Evolutionary conservation across 768 basidiomycete genomes (phyloP).

Genomic region (Lactifluus volemus): DNA sequence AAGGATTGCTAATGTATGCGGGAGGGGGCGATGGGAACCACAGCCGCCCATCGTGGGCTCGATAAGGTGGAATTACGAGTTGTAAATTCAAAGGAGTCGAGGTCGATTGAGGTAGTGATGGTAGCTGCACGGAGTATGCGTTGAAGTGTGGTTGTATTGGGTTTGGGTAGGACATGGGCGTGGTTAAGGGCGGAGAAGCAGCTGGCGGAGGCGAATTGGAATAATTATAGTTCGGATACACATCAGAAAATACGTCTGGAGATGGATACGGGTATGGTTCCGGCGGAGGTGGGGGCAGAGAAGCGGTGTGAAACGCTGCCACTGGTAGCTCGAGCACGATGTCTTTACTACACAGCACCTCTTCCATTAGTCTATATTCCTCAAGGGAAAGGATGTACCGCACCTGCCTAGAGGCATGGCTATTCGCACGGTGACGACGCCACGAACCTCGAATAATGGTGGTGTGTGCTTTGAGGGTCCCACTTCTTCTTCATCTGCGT

Average conservation of each 20-base stretch:
- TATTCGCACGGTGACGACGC: slow-evolving; percentile 52
- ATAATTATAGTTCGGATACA: slow-evolving; percentile 6
- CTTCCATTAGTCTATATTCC: not conserved
- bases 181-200: slow-evolving; percentile 13
- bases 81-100: slow-evolving; percentile 31
- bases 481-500: slow-evolving; percentile 31
- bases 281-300: slow-evolving; percentile 36
- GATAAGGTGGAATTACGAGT: slow-evolving; percentile 20
- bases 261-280: slow-evolving; percentile 12
- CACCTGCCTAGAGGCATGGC: slow-evolving; percentile 71
- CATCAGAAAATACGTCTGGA: not conserved
- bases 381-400: slow-evolving; percentile 6
- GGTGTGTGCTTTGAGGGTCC: not conserved
- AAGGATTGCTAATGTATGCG: not conserved
- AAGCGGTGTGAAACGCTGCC: slow-evolving; percentile 53
- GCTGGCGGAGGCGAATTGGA: slow-evolving; percentile 19
- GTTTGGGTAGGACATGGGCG: slow-evolving; percentile 22
- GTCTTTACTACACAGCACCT: slow-evolving; percentile 48
- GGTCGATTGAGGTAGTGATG: slow-evolving; percentile 29
- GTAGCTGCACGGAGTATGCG: slow-evolving; percentile 23
- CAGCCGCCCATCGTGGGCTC: slow-evolving; percentile 26
- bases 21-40: slow-evolving; percentile 23
- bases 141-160: slow-evolving; percentile 26
- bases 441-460: slow-evolving; percentile 60
- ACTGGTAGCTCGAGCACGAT: slow-evolving; percentile 57